A percentile compares a stretch with the other conserved stretches of the same genome.
These are phyloP conservation scores for Populus nigra DNA, from an alignment of 345 rosid species.

Conservation along the genomic window DNA sequence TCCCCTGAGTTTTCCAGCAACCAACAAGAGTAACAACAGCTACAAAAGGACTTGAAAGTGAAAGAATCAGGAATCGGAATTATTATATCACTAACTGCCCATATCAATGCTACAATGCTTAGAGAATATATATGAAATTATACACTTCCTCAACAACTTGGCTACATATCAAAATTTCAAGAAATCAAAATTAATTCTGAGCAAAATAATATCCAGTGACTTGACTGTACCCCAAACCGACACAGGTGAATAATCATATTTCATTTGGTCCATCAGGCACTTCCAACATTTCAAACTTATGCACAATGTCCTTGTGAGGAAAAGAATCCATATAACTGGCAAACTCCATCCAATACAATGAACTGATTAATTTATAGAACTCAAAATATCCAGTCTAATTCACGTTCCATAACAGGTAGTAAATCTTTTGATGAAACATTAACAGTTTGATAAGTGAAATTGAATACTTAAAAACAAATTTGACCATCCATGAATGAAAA, in stretches of 20 bases:
- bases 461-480: neutral
- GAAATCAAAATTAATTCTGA: neutral
- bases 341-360: neutral
- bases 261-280: neutral
- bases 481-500: neutral
- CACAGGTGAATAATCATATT: too few species aligned
- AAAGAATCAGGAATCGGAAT: neutral
- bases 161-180: neutral
- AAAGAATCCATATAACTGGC: neutral
- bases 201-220: neutral
- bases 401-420: neutral
- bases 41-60: neutral
- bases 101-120: neutral
- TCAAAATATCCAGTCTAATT: neutral
- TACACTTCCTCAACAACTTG: neutral
- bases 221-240: too few species aligned
- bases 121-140: neutral
- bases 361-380: neutral
- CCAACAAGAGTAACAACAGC: neutral
- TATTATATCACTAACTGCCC: neutral
- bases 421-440: neutral
- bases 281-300: neutral
- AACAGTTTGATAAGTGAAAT: neutral
- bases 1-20: neutral
- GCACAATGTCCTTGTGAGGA: neutral